A percentile compares a stretch with the other conserved stretches of the same genome.
phyloP scores from a whole-genome alignment of 768 basidiomycete species.

The Tulasnella sp. region DNA sequence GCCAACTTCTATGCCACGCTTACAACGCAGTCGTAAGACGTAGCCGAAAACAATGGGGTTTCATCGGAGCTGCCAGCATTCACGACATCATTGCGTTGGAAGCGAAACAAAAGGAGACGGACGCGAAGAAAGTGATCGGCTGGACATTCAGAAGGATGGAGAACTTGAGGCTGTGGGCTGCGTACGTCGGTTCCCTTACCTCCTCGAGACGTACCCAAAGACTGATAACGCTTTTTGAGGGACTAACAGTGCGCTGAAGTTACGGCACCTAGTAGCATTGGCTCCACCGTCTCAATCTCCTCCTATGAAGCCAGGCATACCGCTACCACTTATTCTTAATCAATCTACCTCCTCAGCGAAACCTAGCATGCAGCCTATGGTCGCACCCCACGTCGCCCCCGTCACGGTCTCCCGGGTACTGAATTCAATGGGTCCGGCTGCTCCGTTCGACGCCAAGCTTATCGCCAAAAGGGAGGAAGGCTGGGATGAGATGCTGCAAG shows the following conservation, averaged over 20 bases:
- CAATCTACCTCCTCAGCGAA: conserved; percentile 22
- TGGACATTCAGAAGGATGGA: conserved; percentile 87
- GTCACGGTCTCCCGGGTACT: conserved; percentile 42
- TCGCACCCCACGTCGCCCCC: conserved; percentile 33
- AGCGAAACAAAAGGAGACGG: conserved; percentile 37
- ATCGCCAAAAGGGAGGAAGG: conserved; percentile 71
- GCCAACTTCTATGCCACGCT: conserved; percentile 72
- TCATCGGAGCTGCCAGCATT: conserved; percentile 68
- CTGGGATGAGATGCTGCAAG: conserved; percentile 78
- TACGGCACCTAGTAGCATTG: conserved; percentile 75
- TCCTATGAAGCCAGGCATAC: conserved; percentile 36
- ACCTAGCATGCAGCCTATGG: background rate
- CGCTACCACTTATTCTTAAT: conserved; percentile 25
- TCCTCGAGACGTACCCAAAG: background rate
- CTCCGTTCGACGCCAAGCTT: conserved; percentile 67
- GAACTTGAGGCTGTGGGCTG: conserved; percentile 80
- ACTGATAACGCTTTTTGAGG: background rate
- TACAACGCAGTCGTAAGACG: conserved; percentile 79
- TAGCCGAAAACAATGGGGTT: conserved; percentile 85
- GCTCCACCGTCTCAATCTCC: conserved; percentile 48
- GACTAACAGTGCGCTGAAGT: conserved; percentile 60
- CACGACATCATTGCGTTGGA: conserved; percentile 76
- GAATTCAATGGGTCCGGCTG: conserved; percentile 44
- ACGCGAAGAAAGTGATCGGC: conserved; percentile 47
- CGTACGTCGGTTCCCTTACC: conserved; percentile 49